A percentile compares a stretch with the other conserved stretches of the same genome.
phyloP scores from a whole-genome alignment of 139 green algal genomes.

The Volvox africanus region DNA sequence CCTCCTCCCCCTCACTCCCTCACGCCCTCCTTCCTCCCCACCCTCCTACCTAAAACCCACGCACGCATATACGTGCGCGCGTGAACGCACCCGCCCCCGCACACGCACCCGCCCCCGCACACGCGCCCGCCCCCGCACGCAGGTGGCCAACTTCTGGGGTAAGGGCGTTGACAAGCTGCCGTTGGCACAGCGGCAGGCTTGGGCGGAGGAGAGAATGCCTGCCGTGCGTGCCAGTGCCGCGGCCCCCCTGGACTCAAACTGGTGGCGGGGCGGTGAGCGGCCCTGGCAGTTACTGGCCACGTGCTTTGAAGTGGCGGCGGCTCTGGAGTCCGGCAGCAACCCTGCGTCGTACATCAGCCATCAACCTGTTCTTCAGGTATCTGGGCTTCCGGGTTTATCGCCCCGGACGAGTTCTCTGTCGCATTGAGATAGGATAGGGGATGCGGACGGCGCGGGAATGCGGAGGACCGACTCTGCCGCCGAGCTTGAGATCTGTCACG shows the following conservation, averaged over 20 bases:
- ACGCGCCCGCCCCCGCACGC: conserved; percentile 15
- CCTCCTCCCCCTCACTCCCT: too few relatives aligned
- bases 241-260: conserved; percentile 57
- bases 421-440: too few relatives aligned
- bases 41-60: too few relatives aligned
- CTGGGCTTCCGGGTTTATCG: not conserved
- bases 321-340: conserved; percentile 63
- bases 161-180: conserved; percentile 88
- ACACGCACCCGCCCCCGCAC: not conserved
- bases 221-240: conserved; percentile 27
- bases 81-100: not conserved
- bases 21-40: too few relatives aligned
- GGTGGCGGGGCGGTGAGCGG: conserved; percentile 89
- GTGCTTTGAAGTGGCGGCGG: conserved; percentile 88
- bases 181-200: conserved; percentile 60
- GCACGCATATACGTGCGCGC: not conserved
- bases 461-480: too few relatives aligned
- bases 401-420: too few relatives aligned
- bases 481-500: too few relatives aligned
- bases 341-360: conserved; percentile 76
- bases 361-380: conserved; percentile 83
- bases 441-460: too few relatives aligned
- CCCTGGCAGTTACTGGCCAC: conserved; percentile 94
- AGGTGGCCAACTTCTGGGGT: conserved; percentile 92
- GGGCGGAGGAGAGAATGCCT: conserved; percentile 18